Conservation (phyloP, 2,329 filamentous ascomycete genomes). For the Akanthomyces muscarius region DNA sequence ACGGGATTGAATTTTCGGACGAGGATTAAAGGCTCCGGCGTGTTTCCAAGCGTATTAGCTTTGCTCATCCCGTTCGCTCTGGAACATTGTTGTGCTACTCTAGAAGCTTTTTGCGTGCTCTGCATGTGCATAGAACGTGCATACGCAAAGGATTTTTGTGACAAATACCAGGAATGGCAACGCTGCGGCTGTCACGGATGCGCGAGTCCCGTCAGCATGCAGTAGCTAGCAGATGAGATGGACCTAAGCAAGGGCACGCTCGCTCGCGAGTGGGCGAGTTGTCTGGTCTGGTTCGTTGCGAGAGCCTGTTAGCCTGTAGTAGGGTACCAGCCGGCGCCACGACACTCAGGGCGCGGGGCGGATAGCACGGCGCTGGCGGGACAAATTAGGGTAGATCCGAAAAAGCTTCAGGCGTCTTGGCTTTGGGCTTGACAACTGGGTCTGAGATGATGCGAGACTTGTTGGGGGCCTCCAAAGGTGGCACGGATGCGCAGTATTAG, state of each 20-base stretch:
- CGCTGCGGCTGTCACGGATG: not conserved
- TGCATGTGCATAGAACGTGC: too few species aligned
- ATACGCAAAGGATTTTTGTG: not conserved
- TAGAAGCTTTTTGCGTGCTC: too few species aligned
- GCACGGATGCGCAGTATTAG: too few species aligned
- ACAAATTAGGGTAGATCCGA: not conserved
- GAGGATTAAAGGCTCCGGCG: not conserved
- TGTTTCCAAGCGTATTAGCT: not conserved
- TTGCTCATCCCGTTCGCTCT: too few species aligned
- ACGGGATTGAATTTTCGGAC: constrained; percentile 2
- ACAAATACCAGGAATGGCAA: not conserved
- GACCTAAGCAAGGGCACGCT: not conserved
- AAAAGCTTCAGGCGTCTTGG: not conserved
- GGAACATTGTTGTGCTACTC: too few species aligned
- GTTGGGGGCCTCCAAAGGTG: not conserved
- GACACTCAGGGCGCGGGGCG: not conserved
- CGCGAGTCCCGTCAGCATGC: not conserved
- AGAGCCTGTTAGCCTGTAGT: not conserved
- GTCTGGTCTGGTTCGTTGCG: not conserved
- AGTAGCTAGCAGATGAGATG: not conserved
- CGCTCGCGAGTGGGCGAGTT: not conserved
- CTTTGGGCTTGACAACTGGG: not conserved
- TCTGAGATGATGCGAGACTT: not conserved
- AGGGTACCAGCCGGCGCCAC: not conserved
- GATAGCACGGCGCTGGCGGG: not conserved